Percentiles rank a stretch among this genome's conserved stretches.
Conservation (phyloP, 371 early-diverging fungal genomes). For the Zopfochytrium polystomum region DNA sequence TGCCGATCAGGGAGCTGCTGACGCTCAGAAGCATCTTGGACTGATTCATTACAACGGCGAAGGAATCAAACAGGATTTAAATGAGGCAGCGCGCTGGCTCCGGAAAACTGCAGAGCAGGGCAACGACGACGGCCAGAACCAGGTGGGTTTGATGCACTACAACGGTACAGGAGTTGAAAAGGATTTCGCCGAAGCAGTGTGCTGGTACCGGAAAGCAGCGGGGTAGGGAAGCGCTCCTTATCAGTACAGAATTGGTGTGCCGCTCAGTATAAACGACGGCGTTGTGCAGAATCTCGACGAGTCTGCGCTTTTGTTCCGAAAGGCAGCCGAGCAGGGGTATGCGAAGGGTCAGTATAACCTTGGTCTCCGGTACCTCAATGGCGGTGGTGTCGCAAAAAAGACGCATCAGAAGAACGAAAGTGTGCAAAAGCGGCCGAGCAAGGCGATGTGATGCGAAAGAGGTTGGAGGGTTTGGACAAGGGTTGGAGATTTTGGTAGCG, state of each 20-base stretch:
- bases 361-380: no score
- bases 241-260: no score
- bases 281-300: conserved; percentile 15
- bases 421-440: no score
- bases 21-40: conserved; percentile 20
- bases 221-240: no score
- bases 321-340: conserved; percentile 21
- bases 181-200: conserved; percentile 9
- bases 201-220: no score
- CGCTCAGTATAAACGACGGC: no score
- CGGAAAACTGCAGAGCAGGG: conserved; percentile 11
- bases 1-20: conserved; percentile 53
- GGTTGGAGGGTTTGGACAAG: no score
- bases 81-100: no score
- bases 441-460: no score
- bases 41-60: conserved; percentile 29
- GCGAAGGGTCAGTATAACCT: conserved; percentile 19
- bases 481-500: no score
- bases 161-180: conserved; percentile 20
- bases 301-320: conserved; percentile 20
- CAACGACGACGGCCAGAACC: conserved; percentile 29
- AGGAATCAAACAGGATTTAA: conserved; percentile 17
- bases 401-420: no score
- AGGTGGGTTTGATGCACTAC: conserved; percentile 29
- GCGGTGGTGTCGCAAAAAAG: no score